Evolutionary conservation across 345 rosid genomes (phyloP).

Genomic region (Euphorbia pulcherrima): DNA sequence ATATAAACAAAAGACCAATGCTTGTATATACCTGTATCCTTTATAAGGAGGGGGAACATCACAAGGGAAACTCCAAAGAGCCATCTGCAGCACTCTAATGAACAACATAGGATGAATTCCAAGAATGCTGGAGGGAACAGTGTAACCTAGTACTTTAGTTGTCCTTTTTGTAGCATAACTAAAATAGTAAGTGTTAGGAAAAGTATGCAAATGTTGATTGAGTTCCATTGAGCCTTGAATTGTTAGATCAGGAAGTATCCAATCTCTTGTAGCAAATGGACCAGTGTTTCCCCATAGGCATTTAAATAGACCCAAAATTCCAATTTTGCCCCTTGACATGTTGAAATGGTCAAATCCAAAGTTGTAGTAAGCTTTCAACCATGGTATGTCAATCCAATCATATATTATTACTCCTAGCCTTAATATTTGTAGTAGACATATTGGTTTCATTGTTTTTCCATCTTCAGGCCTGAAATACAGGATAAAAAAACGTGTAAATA

Average conservation of each 20-base stretch:
- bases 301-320: constrained; percentile 63
- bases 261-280: constrained; percentile 77
- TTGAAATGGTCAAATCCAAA: constrained; percentile 93
- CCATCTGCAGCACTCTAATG: constrained; percentile 80
- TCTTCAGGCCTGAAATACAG: constrained; percentile 64
- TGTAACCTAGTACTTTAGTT: constrained; percentile 53
- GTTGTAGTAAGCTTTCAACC: constrained; percentile 79
- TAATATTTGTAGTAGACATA: constrained; percentile 73
- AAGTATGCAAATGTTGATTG: constrained; percentile 57
- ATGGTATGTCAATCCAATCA: constrained; percentile 88
- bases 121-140: constrained; percentile 66
- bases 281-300: constrained; percentile 72
- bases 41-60: constrained; percentile 71
- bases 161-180: constrained; percentile 90
- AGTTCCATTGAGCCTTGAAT: constrained; percentile 70
- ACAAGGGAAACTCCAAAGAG: constrained; percentile 69
- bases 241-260: constrained; percentile 95
- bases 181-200: constrained; percentile 78
- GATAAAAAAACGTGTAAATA: too few relatives aligned
- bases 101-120: constrained; percentile 84
- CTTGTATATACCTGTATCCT: constrained; percentile 63
- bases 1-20: not conserved
- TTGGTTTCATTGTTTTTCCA: constrained; percentile 61
- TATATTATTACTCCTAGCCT: constrained; percentile 78
- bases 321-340: constrained; percentile 68